These are phyloP conservation scores for Pythium diclinum DNA, from an alignment of 352 stramenopile species.

Conservation along the genomic window DNA sequence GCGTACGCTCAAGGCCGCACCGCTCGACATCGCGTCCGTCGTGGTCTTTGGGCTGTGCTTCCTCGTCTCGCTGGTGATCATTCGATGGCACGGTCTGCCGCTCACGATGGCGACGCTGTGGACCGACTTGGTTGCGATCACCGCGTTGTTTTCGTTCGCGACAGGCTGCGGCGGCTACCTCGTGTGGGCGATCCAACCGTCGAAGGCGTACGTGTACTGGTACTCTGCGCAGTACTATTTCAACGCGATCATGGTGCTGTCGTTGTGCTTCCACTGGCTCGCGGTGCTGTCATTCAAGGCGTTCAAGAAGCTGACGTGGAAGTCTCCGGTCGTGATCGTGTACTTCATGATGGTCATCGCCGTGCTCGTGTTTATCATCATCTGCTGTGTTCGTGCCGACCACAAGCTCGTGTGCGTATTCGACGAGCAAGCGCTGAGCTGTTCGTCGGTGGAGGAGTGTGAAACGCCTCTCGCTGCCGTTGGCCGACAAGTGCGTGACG, in stretches of 20 bases:
- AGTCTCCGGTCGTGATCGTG: constrained; percentile 67
- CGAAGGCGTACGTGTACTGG: constrained; percentile 82
- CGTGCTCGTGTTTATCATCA: constrained; percentile 66
- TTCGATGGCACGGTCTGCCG: constrained; percentile 78
- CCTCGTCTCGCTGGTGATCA: constrained; percentile 80
- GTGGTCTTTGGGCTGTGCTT: constrained; percentile 78
- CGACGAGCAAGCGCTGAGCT: constrained; percentile 51
- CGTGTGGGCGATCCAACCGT: constrained; percentile 83
- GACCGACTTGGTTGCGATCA: constrained; percentile 85
- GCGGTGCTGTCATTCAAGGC: constrained; percentile 82
- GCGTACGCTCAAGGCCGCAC: constrained; percentile 50
- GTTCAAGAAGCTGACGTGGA: constrained; percentile 86
- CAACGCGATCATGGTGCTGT: constrained; percentile 84
- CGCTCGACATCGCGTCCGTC: constrained; percentile 66
- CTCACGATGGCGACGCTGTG: constrained; percentile 80
- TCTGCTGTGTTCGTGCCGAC: constrained; percentile 48
- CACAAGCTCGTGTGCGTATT: constrained; percentile 75
- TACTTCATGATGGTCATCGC: constrained; percentile 66
- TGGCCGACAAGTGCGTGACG: constrained; percentile 62
- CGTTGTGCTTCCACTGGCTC: constrained; percentile 84
- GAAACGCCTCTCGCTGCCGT: constrained; percentile 54
- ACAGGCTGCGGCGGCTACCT: constrained; percentile 72
- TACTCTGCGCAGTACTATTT: constrained; percentile 88
- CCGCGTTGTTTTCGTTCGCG: constrained; percentile 78
- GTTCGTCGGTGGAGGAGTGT: constrained; percentile 55